Evolutionary conservation across 345 rosid genomes (phyloP).

Genomic region (Acer negundo): DNA sequence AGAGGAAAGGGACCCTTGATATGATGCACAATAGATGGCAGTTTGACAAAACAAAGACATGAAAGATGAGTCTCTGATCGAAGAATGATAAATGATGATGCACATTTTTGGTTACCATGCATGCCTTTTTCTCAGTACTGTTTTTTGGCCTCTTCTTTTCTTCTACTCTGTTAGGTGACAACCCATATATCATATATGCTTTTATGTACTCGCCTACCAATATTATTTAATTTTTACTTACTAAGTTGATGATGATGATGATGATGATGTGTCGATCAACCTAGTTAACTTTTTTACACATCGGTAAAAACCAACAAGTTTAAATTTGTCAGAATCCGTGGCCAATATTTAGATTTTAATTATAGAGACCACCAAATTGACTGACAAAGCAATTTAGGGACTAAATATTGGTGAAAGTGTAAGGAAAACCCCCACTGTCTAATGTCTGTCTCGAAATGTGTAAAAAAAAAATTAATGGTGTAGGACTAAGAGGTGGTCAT

Average conservation of each 20-base stretch:
- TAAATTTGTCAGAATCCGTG: not conserved
- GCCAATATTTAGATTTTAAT: not conserved
- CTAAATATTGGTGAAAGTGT: not conserved
- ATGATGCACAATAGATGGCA: slow-evolving; percentile 30
- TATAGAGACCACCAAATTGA: not conserved
- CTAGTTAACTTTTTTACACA: too few relatives aligned
- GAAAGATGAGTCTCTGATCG: slow-evolving; percentile 23
- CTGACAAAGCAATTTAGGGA: not conserved
- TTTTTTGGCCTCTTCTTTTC: slow-evolving; percentile 24
- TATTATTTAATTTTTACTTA: not conserved
- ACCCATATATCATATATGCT: slow-evolving; percentile 7
- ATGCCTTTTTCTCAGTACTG: slow-evolving; percentile 32
- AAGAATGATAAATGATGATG: not conserved
- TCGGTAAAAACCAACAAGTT: not conserved
- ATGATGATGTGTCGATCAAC: not conserved
- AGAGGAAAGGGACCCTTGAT: slow-evolving; percentile 30
- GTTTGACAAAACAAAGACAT: slow-evolving; percentile 34
- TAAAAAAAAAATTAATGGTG: not conserved
- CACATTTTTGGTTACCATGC: slow-evolving; percentile 23
- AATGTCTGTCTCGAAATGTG: not conserved
- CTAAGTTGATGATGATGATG: not conserved
- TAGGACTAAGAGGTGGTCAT: not conserved
- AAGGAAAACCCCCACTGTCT: not conserved
- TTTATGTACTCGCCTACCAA: slow-evolving; percentile 22
- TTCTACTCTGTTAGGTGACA: slow-evolving; percentile 31